A percentile compares a stretch with the other conserved stretches of the same genome.
These are phyloP conservation scores for Allium cepa DNA, from an alignment of 106 monocot genomes.

Conservation along the genomic window DNA sequence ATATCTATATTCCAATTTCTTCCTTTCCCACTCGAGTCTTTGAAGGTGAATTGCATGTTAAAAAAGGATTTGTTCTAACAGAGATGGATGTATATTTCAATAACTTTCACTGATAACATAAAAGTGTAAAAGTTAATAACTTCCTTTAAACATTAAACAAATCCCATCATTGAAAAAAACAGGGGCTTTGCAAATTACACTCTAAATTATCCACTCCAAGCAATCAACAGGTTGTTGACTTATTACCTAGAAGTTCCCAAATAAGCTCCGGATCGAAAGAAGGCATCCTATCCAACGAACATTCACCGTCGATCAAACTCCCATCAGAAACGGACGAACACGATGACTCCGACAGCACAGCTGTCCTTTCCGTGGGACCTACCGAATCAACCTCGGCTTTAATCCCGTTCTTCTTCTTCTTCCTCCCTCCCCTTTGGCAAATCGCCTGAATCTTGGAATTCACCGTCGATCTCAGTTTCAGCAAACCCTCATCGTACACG, in stretches of 20 bases:
- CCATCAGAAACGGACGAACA: conserved; percentile 17
- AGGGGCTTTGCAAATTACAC: too few relatives aligned
- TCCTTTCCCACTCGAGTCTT: too few relatives aligned
- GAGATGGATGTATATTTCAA: too few relatives aligned
- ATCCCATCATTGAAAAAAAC: too few relatives aligned
- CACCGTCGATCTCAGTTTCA: conserved; percentile 46
- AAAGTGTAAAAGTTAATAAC: too few relatives aligned
- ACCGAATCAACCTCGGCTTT: not conserved
- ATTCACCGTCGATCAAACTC: conserved; percentile 25
- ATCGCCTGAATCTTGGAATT: conserved; percentile 83
- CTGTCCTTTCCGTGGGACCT: not conserved
- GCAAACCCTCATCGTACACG: conserved; percentile 22
- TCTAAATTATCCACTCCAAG: too few relatives aligned
- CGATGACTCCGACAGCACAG: conserved; percentile 2
- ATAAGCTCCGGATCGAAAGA: conserved; percentile 86
- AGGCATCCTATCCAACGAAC: conserved; percentile 50
- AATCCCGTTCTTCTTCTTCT: conserved; percentile 4
- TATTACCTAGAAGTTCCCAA: conserved; percentile 59
- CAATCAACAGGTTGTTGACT: not conserved
- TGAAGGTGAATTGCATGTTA: too few relatives aligned
- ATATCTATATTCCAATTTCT: too few relatives aligned
- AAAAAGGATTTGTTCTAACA: too few relatives aligned
- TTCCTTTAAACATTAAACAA: too few relatives aligned
- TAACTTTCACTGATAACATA: too few relatives aligned
- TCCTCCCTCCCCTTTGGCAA: conserved; percentile 36